Conservation (phyloP, 1,139 yeast genomes). For the Pneumocystis carinii region DNA sequence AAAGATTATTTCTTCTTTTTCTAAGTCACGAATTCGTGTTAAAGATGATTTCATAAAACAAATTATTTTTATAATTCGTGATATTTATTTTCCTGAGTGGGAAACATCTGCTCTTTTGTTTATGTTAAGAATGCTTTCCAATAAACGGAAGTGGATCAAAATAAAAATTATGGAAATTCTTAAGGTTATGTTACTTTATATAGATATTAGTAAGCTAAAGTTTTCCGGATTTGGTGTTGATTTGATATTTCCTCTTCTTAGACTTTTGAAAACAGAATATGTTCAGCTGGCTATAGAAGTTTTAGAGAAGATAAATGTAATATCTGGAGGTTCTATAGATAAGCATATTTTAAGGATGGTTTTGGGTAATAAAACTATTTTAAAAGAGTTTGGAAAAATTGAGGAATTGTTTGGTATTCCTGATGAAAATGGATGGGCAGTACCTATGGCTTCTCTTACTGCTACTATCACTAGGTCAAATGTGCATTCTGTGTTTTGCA, state of each 20-base stretch:
- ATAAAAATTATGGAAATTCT: conserved; percentile 63
- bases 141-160: conserved; percentile 64
- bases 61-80: conserved; percentile 50
- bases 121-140: conserved; percentile 62
- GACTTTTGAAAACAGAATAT: conserved; percentile 68
- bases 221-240: conserved; percentile 91
- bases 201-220: conserved; percentile 64
- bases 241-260: conserved; percentile 70
- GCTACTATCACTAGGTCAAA: conserved; percentile 81
- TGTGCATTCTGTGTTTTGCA: conserved; percentile 87
- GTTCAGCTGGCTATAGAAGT: conserved; percentile 84
- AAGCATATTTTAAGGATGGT: conserved; percentile 84
- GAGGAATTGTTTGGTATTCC: conserved; percentile 92
- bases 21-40: conserved; percentile 67
- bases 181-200: conserved; percentile 57
- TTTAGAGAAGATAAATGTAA: conserved; percentile 65
- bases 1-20: conserved; percentile 58
- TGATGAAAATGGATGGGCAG: conserved; percentile 95
- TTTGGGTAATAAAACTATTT: conserved; percentile 63
- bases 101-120: conserved; percentile 65
- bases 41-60: conserved; percentile 80
- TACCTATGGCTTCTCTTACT: conserved; percentile 85
- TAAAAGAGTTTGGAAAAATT: conserved; percentile 69
- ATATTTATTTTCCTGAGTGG: conserved; percentile 56
- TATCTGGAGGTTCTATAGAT: conserved; percentile 84